Evolutionary conservation across 2,329 filamentous ascomycete genomes (phyloP).

Genomic region (Cytospora paraplurivora): DNA sequence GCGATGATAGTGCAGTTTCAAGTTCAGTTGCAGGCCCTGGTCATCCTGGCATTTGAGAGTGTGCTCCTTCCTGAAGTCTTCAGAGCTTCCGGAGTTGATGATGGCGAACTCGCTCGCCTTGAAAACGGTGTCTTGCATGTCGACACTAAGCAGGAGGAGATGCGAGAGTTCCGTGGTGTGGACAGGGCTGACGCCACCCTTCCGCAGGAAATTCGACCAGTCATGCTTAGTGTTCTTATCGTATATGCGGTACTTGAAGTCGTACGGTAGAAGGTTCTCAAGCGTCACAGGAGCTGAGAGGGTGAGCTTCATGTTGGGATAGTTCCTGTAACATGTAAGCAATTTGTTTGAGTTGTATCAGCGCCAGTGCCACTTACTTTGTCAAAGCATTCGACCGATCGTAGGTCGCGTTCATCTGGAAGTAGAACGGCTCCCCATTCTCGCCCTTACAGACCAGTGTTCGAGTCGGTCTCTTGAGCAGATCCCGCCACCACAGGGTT

Average conservation of each 20-base stretch:
- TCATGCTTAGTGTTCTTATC: constrained; percentile 98
- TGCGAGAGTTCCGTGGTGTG: constrained; percentile 97
- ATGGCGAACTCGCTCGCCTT: constrained; percentile 96
- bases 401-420: constrained; percentile 87
- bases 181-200: constrained; percentile 94
- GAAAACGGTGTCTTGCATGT: constrained; percentile 95
- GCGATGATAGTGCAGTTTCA: constrained; percentile 87
- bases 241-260: constrained; percentile 99
- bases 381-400: constrained; percentile 83
- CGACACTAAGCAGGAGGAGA: constrained; percentile 85
- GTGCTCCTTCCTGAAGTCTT: constrained; percentile 86
- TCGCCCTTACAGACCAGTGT: constrained; percentile 90
- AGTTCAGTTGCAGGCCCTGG: constrained; percentile 73
- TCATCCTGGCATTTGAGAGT: constrained; percentile 81
- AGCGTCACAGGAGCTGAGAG: constrained; percentile 91
- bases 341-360: background rate
- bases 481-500: constrained; percentile 87
- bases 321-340: constrained; percentile 60
- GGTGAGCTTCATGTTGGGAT: constrained; percentile 92
- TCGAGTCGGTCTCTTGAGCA: constrained; percentile 80
- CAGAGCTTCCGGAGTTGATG: constrained; percentile 85
- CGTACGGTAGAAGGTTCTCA: constrained; percentile 92
- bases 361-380: constrained; percentile 49
- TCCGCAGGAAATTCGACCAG: constrained; percentile 97
- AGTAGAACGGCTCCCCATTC: constrained; percentile 88